Conservation (phyloP, 2,329 filamentous ascomycete genomes). For the Sporothrix inflata region DNA sequence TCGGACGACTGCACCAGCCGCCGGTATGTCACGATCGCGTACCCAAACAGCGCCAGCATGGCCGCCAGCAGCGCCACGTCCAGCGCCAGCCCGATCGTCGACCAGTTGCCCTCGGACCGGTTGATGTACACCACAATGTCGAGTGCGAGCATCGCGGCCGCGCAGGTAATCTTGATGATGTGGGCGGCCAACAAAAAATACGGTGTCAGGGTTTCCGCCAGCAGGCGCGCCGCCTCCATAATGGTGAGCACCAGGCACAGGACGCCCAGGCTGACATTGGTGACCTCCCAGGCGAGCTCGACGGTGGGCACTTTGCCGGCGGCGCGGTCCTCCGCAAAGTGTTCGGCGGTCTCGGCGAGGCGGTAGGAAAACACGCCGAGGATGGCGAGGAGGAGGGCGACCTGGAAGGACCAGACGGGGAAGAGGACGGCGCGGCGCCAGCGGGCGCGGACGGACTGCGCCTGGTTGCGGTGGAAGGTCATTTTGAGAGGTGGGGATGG, state of each 20-base stretch:
- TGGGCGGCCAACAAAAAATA: slow-evolving; percentile 58
- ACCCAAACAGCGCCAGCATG: slow-evolving; percentile 50
- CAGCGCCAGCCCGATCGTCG: slow-evolving; percentile 52
- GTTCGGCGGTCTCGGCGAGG: slow-evolving; percentile 51
- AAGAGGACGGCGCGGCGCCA: slow-evolving; percentile 55
- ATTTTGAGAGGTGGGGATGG: slow-evolving; percentile 27
- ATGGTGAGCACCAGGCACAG: slow-evolving; percentile 51
- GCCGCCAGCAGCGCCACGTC: slow-evolving; percentile 53
- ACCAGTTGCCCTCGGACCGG: slow-evolving; percentile 52
- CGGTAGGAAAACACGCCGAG: slow-evolving; percentile 59
- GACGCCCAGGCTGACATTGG: slow-evolving; percentile 55
- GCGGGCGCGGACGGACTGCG: slow-evolving; percentile 55
- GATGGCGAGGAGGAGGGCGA: slow-evolving; percentile 49
- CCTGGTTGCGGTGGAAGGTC: slow-evolving; percentile 51
- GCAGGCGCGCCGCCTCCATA: slow-evolving; percentile 46
- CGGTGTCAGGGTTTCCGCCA: slow-evolving; percentile 56
- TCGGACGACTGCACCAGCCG: slow-evolving; percentile 44
- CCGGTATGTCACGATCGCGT: slow-evolving; percentile 53
- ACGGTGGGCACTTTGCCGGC: slow-evolving; percentile 48
- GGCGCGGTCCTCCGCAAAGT: slow-evolving; percentile 47
- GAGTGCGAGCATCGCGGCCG: slow-evolving; percentile 52
- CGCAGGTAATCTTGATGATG: slow-evolving; percentile 53
- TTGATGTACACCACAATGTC: slow-evolving; percentile 56
- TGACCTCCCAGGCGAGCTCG: slow-evolving; percentile 58
- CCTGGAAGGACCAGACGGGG: slow-evolving; percentile 56